phyloP scores from a whole-genome alignment of 176 grass and related monocot genomes.

The Triticum timopheevii region DNA sequence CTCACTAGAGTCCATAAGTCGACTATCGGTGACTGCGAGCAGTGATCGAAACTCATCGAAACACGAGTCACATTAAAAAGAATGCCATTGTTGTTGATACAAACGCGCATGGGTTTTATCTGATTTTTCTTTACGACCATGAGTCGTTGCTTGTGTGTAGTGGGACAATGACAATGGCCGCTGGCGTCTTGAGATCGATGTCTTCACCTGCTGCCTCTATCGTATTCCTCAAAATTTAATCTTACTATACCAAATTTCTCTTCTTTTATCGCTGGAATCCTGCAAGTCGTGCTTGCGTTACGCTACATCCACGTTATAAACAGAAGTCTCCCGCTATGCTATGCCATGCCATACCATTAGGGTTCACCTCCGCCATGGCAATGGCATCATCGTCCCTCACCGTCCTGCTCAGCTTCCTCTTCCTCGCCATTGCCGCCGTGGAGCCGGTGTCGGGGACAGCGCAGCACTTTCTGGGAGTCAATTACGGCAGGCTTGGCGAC shows the following conservation, averaged over 20 bases:
- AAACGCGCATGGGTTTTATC: not conserved
- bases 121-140: not conserved
- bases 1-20: not conserved
- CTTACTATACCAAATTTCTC: not conserved
- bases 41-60: not conserved
- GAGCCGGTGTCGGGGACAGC: not conserved
- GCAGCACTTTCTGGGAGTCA: slow-evolving; percentile 52
- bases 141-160: not conserved
- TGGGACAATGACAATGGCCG: not conserved
- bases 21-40: not conserved
- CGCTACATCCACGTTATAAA: not conserved
- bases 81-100: not conserved
- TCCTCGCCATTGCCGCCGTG: not conserved
- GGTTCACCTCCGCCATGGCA: not conserved
- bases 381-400: not conserved
- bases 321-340: not conserved
- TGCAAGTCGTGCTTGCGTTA: not conserved
- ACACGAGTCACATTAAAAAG: not conserved
- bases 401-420: slow-evolving; percentile 13
- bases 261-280: not conserved
- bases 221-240: not conserved
- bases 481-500: slow-evolving; percentile 64
- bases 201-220: not conserved
- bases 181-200: not conserved
- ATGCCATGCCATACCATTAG: not conserved